Evolutionary conservation across 2,329 filamentous ascomycete genomes (phyloP).

Genomic region (Clonostachys sp.): DNA sequence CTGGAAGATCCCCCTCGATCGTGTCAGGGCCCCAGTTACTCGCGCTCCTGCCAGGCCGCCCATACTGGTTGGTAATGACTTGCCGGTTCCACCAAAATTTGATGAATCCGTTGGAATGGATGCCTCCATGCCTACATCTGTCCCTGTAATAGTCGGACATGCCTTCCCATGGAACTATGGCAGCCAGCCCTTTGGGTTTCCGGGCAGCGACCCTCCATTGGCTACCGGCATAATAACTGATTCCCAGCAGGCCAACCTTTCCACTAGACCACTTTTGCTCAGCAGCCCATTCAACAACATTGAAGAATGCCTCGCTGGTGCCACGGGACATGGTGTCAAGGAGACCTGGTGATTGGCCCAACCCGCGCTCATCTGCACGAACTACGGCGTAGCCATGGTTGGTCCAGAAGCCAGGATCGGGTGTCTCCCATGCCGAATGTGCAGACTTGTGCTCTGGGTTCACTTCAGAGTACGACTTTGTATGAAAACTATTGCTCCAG

Average conservation of each 20-base stretch:
- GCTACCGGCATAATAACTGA: constrained; percentile 36
- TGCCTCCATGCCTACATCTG: constrained; percentile 56
- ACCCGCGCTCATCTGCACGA: constrained; percentile 43
- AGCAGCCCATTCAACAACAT: constrained; percentile 2
- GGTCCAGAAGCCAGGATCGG: constrained; percentile 54
- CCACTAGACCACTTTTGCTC: constrained; percentile 2
- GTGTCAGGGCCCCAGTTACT: constrained; percentile 52
- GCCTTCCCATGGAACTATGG: constrained; percentile 46
- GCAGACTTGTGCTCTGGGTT: constrained; percentile 46
- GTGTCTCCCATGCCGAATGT: constrained; percentile 56
- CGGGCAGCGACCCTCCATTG: constrained; percentile 43
- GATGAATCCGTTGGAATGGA: constrained; percentile 47
- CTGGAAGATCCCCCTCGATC: constrained; percentile 52
- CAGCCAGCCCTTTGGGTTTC: constrained; percentile 34
- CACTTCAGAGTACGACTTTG: constrained; percentile 24
- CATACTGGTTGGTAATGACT: constrained; percentile 66
- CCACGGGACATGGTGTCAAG: constrained; percentile 44
- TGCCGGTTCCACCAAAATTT: constrained; percentile 48
- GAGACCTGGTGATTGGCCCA: constrained; percentile 39
- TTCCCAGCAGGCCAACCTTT: constrained; percentile 21
- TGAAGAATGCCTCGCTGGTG: constrained; percentile 2
- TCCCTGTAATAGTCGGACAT: constrained; percentile 53
- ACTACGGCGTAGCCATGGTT: constrained; percentile 48
- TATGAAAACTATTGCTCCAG: constrained; percentile 9
- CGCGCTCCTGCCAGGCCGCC: constrained; percentile 40